These are phyloP conservation scores for Fonsecaea multimorphosa DNA, from an alignment of 2,329 filamentous ascomycete genomes.

Conservation along the genomic window DNA sequence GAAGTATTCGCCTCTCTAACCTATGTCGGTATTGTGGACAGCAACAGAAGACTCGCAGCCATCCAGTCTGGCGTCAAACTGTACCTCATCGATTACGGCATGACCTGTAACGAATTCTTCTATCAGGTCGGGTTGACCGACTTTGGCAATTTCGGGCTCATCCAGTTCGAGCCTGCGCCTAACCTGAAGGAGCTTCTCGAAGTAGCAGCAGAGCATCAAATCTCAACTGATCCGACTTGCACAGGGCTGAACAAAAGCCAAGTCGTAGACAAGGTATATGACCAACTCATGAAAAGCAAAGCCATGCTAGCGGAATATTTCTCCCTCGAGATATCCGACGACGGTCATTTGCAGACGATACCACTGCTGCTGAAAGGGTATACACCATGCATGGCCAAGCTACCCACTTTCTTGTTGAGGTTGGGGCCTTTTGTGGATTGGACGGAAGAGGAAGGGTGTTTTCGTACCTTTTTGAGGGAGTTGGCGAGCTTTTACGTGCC, in stretches of 20 bases:
- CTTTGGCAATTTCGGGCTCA: slow-evolving; percentile 90
- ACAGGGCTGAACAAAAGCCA: slow-evolving; percentile 55
- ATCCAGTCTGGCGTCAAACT: slow-evolving; percentile 92
- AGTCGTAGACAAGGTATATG: slow-evolving; percentile 69
- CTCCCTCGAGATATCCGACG: slow-evolving; percentile 76
- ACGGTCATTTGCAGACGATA: slow-evolving; percentile 77
- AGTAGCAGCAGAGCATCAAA: slow-evolving; percentile 75
- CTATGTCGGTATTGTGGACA: slow-evolving; percentile 92
- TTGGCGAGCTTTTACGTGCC: slow-evolving; percentile 90
- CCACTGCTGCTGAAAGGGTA: slow-evolving; percentile 90
- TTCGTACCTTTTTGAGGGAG: slow-evolving; percentile 82
- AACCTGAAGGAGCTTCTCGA: slow-evolving; percentile 72
- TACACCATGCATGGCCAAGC: slow-evolving; percentile 80
- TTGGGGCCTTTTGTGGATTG: slow-evolving; percentile 89
- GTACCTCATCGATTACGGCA: slow-evolving; percentile 90
- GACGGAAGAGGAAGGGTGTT: slow-evolving; percentile 83
- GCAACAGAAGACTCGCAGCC: slow-evolving; percentile 82
- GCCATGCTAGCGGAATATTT: slow-evolving; percentile 96
- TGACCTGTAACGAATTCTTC: slow-evolving; percentile 85
- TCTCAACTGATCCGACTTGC: slow-evolving; percentile 48
- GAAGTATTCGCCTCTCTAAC: slow-evolving; percentile 87
- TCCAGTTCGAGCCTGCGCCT: slow-evolving; percentile 79
- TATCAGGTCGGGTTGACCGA: slow-evolving; percentile 95
- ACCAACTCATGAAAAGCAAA: slow-evolving; percentile 73
- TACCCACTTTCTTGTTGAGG: slow-evolving; percentile 84